Evolutionary conservation across 306 rosid genomes (phyloP).

Genomic region (Senna tora): DNA sequence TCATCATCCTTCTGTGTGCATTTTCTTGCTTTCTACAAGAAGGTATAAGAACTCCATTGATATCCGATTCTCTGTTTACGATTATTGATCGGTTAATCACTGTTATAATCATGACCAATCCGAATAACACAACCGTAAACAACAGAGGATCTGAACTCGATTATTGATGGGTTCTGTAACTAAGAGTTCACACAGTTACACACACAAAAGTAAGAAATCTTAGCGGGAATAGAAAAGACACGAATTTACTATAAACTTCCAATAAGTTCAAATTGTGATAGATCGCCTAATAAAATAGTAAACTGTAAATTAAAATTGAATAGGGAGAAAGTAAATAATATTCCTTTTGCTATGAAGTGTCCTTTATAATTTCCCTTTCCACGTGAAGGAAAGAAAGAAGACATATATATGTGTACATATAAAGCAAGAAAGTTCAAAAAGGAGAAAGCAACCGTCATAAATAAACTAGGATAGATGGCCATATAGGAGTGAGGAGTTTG

Average conservation of each 20-base stretch:
- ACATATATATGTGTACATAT: neutral
- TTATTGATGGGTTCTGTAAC: conserved; percentile 5
- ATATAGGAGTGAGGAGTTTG: conserved; percentile 28
- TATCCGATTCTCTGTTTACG: no score
- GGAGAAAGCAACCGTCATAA: conserved; percentile 6
- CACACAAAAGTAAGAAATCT: conserved; percentile 40
- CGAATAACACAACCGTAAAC: no score
- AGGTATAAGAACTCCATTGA: no score
- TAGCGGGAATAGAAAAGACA: conserved; percentile 22
- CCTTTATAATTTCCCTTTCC: conserved; percentile 30
- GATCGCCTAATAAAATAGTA: neutral
- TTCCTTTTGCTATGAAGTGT: neutral
- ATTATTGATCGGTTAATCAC: no score
- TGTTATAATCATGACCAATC: no score
- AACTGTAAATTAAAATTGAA: neutral
- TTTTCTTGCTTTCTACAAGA: neutral
- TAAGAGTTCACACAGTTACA: neutral
- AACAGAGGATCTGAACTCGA: no score
- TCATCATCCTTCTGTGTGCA: neutral
- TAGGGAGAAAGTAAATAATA: conserved; percentile 2
- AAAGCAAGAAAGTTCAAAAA: conserved; percentile 37
- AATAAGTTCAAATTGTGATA: no score
- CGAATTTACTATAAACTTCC: no score
- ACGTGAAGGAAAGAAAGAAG: conserved; percentile 38
- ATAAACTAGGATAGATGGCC: neutral